These are phyloP conservation scores for Erucastrum elatum DNA, from an alignment of 345 rosid species.

Conservation along the genomic window DNA sequence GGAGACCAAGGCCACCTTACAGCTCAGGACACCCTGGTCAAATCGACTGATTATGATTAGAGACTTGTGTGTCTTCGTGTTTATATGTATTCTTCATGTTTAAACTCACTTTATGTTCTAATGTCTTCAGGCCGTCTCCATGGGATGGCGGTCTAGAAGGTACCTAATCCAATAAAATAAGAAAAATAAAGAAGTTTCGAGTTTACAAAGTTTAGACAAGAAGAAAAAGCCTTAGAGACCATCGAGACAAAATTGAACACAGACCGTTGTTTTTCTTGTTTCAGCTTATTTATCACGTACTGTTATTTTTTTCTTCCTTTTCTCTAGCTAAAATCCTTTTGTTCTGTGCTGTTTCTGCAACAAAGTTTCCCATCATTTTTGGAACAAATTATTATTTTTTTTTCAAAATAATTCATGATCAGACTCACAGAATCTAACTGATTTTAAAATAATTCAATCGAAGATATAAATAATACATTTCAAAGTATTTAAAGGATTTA, in stretches of 20 bases:
- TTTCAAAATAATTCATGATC: too few relatives aligned
- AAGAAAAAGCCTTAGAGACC: slow-evolving; percentile 20
- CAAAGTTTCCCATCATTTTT: too few relatives aligned
- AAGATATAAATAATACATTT: too few relatives aligned
- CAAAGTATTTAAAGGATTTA: too few relatives aligned
- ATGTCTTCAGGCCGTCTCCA: not conserved
- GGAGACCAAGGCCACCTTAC: slow-evolving; percentile 28
- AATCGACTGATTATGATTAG: slow-evolving; percentile 17
- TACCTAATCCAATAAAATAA: not conserved
- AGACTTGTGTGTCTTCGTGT: not conserved
- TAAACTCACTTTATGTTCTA: not conserved
- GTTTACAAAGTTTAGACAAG: slow-evolving; percentile 4
- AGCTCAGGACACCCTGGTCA: slow-evolving; percentile 39
- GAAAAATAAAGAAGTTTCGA: not conserved
- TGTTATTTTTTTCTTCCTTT: slow-evolving; percentile 15
- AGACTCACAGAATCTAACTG: too few relatives aligned
- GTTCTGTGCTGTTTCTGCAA: slow-evolving; percentile 9
- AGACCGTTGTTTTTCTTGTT: slow-evolving; percentile 9
- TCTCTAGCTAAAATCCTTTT: slow-evolving; percentile 6
- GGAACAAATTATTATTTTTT: too few relatives aligned
- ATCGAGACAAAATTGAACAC: slow-evolving; percentile 30
- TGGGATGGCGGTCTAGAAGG: not conserved
- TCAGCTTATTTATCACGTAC: slow-evolving; percentile 16
- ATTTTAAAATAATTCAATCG: too few relatives aligned
- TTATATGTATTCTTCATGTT: not conserved